Evolutionary conservation across 2,329 filamentous ascomycete genomes (phyloP).

Genomic region (Rutstroemia sp.): DNA sequence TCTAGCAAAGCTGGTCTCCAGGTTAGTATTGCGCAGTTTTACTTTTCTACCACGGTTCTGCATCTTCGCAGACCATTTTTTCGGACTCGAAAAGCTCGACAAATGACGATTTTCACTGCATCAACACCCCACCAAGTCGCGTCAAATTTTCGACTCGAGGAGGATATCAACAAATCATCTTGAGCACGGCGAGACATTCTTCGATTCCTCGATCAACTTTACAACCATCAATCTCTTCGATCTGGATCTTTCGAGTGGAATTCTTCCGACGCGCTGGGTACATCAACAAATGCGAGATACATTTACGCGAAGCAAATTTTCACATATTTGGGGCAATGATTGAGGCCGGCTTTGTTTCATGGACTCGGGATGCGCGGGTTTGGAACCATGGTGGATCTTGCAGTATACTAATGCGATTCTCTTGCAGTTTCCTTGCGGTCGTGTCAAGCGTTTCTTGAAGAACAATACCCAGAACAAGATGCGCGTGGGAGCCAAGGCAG

Average conservation of each 20-base stretch:
- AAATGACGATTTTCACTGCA: constrained; percentile 12
- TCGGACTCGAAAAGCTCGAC: background rate
- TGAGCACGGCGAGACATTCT: background rate
- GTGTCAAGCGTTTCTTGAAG: constrained; percentile 99
- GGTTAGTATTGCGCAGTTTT: constrained; percentile 24
- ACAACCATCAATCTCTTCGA: background rate
- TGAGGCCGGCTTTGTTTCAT: background rate
- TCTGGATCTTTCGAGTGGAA: background rate
- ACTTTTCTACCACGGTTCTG: background rate
- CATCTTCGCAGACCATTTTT: background rate
- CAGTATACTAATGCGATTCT: constrained; percentile 27
- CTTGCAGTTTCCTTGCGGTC: constrained; percentile 88
- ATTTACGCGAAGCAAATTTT: constrained; percentile 5
- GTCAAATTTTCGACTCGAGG: constrained; percentile 17
- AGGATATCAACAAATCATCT: background rate
- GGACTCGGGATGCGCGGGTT: background rate
- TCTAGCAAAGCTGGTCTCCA: constrained; percentile 32
- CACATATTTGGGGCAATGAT: background rate
- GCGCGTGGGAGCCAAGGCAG: constrained; percentile 97
- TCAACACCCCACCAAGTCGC: constrained; percentile 26
- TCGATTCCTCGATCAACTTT: background rate
- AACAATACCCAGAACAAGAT: constrained; percentile 99
- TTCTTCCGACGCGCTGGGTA: constrained; percentile 17
- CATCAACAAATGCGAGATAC: constrained; percentile 17
- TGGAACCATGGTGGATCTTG: too few species aligned